Percentiles rank a stretch among this genome's conserved stretches.
Evolutionary conservation across 1,284 basidiomycete species (phyloP).

Genomic region (Austropuccinia psidii): DNA sequence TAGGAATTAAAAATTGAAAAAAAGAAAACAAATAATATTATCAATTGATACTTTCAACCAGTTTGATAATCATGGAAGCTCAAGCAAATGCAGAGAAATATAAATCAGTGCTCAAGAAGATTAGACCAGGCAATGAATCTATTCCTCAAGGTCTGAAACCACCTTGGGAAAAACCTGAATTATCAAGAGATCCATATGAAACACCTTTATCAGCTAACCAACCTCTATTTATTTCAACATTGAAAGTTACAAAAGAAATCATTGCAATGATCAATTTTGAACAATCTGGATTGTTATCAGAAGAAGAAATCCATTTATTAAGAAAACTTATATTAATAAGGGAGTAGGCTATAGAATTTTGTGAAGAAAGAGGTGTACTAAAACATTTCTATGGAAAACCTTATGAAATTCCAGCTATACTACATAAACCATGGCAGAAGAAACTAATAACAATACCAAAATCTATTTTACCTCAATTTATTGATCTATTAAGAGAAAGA

Average conservation of each 20-base stretch:
- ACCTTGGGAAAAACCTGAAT: not conserved
- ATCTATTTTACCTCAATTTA: too few species aligned
- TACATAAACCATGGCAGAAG: too few species aligned
- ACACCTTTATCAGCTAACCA: not conserved
- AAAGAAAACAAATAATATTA: too few species aligned
- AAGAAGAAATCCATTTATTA: not conserved
- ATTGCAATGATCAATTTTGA: not conserved
- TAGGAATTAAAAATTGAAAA: too few species aligned
- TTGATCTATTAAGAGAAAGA: too few species aligned
- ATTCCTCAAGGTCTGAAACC: conserved; percentile 4
- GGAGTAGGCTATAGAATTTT: not conserved
- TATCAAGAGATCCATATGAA: not conserved
- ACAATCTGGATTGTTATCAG: not conserved
- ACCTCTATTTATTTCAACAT: not conserved
- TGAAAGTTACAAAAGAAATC: not conserved
- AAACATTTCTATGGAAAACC: too few species aligned
- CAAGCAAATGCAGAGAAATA: not conserved
- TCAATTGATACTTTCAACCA: too few species aligned
- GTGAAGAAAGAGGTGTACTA: too few species aligned
- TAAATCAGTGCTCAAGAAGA: conserved; percentile 12
- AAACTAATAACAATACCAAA: too few species aligned
- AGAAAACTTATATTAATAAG: not conserved
- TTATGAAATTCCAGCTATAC: too few species aligned
- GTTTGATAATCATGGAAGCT: too few species aligned
- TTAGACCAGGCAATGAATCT: not conserved